These are phyloP conservation scores for Phytophthora pisi DNA, from an alignment of 352 stramenopile species.

Conservation along the genomic window DNA sequence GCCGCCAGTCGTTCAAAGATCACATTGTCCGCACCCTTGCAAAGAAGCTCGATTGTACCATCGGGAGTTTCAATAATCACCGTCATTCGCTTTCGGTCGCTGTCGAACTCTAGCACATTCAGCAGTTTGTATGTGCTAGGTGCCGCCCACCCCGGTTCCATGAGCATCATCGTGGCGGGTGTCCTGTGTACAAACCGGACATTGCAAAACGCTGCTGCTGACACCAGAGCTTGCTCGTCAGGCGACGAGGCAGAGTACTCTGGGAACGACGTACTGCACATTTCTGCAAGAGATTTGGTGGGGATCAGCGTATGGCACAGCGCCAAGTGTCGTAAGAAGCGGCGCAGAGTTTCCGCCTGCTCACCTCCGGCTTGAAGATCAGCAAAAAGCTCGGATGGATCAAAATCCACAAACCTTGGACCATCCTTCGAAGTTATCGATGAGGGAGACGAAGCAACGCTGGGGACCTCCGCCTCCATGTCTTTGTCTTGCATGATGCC, in stretches of 20 bases:
- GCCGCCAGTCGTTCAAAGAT: constrained; percentile 71
- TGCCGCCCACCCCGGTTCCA: constrained; percentile 46
- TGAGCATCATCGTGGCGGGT: constrained; percentile 56
- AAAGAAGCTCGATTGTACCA: constrained; percentile 66
- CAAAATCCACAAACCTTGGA: constrained; percentile 67
- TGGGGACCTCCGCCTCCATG: constrained; percentile 36
- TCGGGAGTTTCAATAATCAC: constrained; percentile 90
- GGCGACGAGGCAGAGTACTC: constrained; percentile 86
- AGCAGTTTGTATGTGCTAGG: constrained; percentile 87
- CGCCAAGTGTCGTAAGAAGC: constrained; percentile 79
- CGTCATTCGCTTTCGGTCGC: constrained; percentile 97
- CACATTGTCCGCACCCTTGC: constrained; percentile 84
- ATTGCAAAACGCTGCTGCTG: constrained; percentile 76
- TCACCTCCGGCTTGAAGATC: constrained; percentile 48
- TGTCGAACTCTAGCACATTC: constrained; percentile 97
- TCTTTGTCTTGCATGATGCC: constrained; percentile 64
- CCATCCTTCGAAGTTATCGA: constrained; percentile 9
- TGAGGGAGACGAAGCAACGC: background rate
- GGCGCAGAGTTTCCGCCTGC: constrained; percentile 51
- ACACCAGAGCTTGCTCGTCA: constrained; percentile 81
- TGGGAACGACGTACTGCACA: constrained; percentile 74
- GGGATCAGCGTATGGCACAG: constrained; percentile 84
- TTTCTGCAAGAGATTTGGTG: constrained; percentile 67
- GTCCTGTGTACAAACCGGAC: constrained; percentile 81
- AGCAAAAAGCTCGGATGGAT: constrained; percentile 67